Evolutionary conservation across 2,329 filamentous ascomycete species (phyloP).

Genomic region (Tolypocladium amazonense): DNA sequence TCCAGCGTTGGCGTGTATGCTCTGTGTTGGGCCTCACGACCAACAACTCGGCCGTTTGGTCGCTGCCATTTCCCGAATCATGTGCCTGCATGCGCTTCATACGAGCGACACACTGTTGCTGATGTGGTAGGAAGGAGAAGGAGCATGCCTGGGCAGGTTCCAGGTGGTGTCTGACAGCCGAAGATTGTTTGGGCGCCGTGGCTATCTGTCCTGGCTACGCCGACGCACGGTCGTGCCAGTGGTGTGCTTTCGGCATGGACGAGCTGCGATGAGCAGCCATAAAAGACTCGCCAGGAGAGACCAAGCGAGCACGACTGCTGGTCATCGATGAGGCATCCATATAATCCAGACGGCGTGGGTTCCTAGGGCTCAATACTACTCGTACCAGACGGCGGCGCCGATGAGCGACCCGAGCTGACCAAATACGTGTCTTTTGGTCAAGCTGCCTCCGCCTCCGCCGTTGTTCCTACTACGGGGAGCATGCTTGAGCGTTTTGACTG

Average conservation of each 20-base stretch:
- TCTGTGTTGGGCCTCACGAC: not conserved
- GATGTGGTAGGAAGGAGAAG: not conserved
- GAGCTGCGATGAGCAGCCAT: not conserved
- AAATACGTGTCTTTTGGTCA: not conserved
- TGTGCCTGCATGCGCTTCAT: not conserved
- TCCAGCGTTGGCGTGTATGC: not conserved
- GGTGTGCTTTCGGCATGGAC: not conserved
- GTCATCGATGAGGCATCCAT: not conserved
- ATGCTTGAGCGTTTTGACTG: not conserved
- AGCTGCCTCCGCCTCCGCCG: not conserved
- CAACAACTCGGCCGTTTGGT: not conserved
- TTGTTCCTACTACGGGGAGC: too few relatives aligned
- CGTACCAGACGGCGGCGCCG: not conserved
- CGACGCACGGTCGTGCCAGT: not conserved
- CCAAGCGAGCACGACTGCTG: not conserved
- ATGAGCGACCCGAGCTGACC: not conserved
- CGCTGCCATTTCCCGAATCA: not conserved
- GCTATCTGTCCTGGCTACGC: not conserved
- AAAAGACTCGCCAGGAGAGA: not conserved
- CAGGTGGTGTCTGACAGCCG: not conserved
- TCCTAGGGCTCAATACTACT: not conserved
- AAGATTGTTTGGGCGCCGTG: not conserved
- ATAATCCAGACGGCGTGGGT: not conserved
- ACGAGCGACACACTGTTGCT: not conserved
- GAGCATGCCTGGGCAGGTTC: not conserved